A percentile compares a stretch with the other conserved stretches of the same genome.
Conservation (phyloP, 140 eudicot species). For the Senecio squalidus region DNA sequence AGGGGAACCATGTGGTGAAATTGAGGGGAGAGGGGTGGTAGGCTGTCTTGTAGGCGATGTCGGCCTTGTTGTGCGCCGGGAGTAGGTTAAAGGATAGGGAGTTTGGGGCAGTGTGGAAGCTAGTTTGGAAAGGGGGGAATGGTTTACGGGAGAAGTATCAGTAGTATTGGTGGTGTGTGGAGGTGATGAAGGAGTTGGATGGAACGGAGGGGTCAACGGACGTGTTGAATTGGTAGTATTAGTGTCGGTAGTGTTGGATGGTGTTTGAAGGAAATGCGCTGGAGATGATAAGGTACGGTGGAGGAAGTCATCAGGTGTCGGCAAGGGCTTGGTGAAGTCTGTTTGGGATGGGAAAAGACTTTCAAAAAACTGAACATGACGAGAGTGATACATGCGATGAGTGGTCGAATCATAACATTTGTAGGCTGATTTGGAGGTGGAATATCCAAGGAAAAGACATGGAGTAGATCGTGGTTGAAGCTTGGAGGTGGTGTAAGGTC, state of each 20-base stretch:
- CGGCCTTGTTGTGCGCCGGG: neutral
- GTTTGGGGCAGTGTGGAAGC: neutral
- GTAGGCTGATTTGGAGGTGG: neutral
- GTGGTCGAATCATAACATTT: neutral
- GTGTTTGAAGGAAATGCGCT: neutral
- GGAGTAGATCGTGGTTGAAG: neutral
- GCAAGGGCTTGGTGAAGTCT: no score
- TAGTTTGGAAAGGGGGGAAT: no score
- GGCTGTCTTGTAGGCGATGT: neutral
- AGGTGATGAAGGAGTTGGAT: neutral
- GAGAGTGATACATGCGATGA: neutral
- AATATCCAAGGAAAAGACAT: neutral
- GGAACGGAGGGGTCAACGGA: neutral
- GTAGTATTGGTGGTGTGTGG: neutral
- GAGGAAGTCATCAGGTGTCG: neutral
- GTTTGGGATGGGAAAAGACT: neutral
- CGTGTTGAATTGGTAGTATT: neutral
- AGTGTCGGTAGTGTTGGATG: neutral
- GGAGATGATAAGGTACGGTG: neutral
- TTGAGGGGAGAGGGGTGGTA: neutral
- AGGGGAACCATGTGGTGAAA: neutral
- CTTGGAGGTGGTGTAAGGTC: neutral
- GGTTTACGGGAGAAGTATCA: neutral
- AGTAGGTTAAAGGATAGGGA: neutral
- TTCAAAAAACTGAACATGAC: neutral